phyloP scores from a whole-genome alignment of 441 rosid genomes.

The Corymbia calophylla region DNA sequence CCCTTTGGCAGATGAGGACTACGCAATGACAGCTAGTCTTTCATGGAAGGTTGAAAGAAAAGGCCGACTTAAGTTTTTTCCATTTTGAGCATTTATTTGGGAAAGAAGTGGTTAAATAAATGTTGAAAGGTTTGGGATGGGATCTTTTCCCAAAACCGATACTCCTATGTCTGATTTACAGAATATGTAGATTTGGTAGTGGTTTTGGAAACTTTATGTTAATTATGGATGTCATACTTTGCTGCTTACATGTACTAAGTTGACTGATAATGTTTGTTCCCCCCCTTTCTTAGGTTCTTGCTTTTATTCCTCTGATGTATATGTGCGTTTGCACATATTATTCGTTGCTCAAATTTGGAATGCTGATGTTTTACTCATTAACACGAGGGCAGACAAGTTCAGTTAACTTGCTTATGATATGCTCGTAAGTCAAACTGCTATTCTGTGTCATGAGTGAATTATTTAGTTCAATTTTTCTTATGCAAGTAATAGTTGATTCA shows the following conservation, averaged over 20 bases:
- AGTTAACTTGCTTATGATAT: constrained; percentile 95
- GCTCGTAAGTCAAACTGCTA: constrained; percentile 65
- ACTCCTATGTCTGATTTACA: background rate
- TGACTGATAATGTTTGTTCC: background rate
- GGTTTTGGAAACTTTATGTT: background rate
- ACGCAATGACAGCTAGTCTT: background rate
- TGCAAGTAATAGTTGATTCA: constrained; percentile 6
- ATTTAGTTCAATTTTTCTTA: background rate
- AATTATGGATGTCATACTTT: background rate
- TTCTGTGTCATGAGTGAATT: background rate
- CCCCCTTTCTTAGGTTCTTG: constrained; percentile 52
- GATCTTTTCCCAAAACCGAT: background rate
- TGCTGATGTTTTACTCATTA: constrained; percentile 96
- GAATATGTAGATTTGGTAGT: background rate
- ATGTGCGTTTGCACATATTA: constrained; percentile 98
- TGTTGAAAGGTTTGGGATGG: background rate
- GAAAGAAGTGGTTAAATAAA: background rate
- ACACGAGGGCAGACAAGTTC: constrained; percentile 97
- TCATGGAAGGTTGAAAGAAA: background rate
- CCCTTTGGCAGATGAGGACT: background rate
- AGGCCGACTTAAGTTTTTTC: background rate
- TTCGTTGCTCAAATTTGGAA: constrained; percentile 90
- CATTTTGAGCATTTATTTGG: background rate
- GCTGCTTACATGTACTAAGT: background rate
- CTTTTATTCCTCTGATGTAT: constrained; percentile 93